Conservation (phyloP, 176 grass and related monocot species). For the Rhipidocladum racemiflorum region DNA sequence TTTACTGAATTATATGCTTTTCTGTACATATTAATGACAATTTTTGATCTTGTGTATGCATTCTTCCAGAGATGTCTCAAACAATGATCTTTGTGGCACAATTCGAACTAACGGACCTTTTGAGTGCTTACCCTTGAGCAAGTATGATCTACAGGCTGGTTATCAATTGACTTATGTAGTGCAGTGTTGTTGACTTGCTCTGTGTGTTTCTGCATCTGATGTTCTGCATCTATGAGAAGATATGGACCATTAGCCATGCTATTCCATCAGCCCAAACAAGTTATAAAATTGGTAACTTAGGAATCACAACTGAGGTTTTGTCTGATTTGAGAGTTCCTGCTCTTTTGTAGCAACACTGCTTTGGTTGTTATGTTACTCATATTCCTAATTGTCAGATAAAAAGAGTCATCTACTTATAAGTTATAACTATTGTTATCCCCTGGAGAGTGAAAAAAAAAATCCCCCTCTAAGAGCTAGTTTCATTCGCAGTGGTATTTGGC, state of each 20-base stretch:
- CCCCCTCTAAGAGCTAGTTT: not conserved
- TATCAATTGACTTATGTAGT: not conserved
- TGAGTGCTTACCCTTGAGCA: constrained; percentile 62
- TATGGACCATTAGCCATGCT: not conserved
- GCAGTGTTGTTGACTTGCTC: not conserved
- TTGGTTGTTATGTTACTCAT: not conserved
- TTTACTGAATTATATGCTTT: not conserved
- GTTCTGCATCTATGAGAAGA: constrained; percentile 2
- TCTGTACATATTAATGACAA: constrained; percentile 26
- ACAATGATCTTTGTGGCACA: constrained; percentile 73
- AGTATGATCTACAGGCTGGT: constrained; percentile 36
- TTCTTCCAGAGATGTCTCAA: constrained; percentile 66
- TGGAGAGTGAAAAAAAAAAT: not conserved
- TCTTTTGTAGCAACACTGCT: not conserved
- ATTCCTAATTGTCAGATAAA: not conserved
- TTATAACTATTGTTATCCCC: not conserved
- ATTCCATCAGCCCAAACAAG: not conserved
- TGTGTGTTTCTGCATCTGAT: not conserved
- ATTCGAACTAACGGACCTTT: constrained; percentile 79
- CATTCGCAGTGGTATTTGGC: not conserved
- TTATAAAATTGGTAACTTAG: not conserved
- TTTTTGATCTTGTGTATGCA: constrained; percentile 1
- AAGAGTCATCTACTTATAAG: not conserved
- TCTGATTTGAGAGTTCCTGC: not conserved
- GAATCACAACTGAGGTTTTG: not conserved